phyloP scores from a whole-genome alignment of 2,329 filamentous ascomycete species.

The Calonectria ilicicola region DNA sequence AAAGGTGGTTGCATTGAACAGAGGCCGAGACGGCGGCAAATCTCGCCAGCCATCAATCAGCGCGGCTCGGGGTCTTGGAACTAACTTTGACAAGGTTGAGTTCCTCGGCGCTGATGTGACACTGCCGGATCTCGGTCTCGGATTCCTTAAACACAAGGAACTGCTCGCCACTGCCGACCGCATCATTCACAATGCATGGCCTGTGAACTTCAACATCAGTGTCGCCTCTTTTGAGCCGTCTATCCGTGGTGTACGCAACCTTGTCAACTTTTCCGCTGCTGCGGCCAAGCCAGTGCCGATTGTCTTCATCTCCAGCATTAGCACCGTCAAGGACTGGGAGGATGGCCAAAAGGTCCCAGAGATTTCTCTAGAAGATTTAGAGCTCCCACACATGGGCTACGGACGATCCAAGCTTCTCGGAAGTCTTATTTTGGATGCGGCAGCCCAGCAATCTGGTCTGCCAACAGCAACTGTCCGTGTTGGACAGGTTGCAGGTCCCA shows the following conservation, averaged over 20 bases:
- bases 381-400: not conserved
- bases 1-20: not conserved
- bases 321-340: not conserved
- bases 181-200: not conserved
- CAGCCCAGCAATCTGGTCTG: not conserved
- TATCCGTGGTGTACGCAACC: not conserved
- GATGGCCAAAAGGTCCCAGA: not conserved
- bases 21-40: not conserved
- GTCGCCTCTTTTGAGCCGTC: not conserved
- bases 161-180: not conserved
- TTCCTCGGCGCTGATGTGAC: not conserved
- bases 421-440: not conserved
- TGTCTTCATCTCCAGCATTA: not conserved
- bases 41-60: not conserved
- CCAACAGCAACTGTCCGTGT: not conserved
- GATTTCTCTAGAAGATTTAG: not conserved
- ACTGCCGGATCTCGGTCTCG: not conserved
- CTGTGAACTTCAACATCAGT: not conserved
- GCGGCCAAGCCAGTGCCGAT: not conserved
- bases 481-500: not conserved
- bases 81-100: constrained; percentile 4
- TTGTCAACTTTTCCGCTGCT: not conserved
- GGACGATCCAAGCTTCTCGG: not conserved
- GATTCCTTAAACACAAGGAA: not conserved
- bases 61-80: not conserved